Conservation (phyloP, 2,329 filamentous ascomycete genomes). For the Fusarium sp. region DNA sequence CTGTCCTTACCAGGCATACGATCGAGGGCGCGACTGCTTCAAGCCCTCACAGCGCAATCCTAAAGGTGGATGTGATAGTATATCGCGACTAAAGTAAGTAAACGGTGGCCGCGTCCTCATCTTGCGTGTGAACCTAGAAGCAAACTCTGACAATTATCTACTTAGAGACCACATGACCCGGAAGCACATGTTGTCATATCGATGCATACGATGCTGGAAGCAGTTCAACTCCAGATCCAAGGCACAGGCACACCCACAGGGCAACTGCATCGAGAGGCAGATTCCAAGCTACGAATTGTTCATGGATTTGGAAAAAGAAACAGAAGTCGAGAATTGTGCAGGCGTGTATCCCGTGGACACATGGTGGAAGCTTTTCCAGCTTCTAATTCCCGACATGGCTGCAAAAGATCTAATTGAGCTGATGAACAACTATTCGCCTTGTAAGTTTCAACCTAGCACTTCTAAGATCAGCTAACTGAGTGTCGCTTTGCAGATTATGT, state of each 20-base stretch:
- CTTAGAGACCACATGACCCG: not conserved
- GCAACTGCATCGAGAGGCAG: not conserved
- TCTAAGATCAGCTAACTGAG: no score
- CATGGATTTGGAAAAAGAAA: not conserved
- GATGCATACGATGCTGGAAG: not conserved
- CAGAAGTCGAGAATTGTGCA: not conserved
- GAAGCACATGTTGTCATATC: not conserved
- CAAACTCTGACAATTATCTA: not conserved
- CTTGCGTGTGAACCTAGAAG: no score
- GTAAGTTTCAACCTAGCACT: no score
- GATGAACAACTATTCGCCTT: no score
- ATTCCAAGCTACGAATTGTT: not conserved
- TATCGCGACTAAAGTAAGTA: no score
- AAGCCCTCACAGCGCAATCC: no score
- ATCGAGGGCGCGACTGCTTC: no score
- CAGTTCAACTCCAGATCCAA: not conserved
- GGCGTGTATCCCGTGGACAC: not conserved
- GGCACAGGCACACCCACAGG: not conserved
- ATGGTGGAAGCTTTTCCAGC: not conserved
- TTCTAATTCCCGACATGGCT: not conserved
- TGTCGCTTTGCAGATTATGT: no score
- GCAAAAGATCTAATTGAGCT: no score
- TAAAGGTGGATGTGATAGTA: no score
- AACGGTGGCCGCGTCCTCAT: no score
- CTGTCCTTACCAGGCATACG: no score